phyloP scores from a whole-genome alignment of 139 green algal genomes.

The Micromonas pusilla region DNA sequence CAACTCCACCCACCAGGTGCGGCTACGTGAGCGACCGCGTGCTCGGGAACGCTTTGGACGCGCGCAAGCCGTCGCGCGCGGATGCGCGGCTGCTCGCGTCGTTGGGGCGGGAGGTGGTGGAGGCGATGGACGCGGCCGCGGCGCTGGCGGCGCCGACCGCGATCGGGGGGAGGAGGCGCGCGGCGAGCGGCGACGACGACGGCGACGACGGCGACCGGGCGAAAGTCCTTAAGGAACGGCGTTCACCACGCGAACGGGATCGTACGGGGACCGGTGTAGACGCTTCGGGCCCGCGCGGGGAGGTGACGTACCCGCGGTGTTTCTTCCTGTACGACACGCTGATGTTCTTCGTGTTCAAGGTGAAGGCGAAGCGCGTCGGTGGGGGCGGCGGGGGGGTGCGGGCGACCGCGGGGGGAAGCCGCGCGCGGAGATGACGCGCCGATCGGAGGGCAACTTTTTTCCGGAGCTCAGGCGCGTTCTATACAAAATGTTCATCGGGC shows the following conservation, averaged over 20 bases:
- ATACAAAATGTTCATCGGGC: no score
- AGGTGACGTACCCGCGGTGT: not conserved
- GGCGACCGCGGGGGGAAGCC: no score
- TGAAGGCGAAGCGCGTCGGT: not conserved
- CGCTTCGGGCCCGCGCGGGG: not conserved
- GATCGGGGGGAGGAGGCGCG: not conserved
- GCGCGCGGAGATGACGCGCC: no score
- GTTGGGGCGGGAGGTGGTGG: not conserved
- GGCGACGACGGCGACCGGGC: not conserved
- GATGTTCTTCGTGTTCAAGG: conserved; percentile 21
- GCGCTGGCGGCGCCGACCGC: not conserved
- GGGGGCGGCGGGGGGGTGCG: no score
- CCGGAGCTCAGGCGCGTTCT: no score
- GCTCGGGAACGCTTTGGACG: no score
- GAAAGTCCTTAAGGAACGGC: not conserved
- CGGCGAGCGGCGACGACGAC: not conserved
- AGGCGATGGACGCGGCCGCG: not conserved
- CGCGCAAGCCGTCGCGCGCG: no score
- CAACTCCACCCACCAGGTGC: no score
- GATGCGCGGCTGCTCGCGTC: not conserved
- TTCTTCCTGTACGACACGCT: conserved; percentile 16
- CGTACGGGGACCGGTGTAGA: not conserved
- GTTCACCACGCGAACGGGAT: not conserved
- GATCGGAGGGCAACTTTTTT: no score
- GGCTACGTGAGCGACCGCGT: no score